These are phyloP conservation scores for Exophiala oligosperma DNA, from an alignment of 2,329 filamentous ascomycete species.

Conservation along the genomic window DNA sequence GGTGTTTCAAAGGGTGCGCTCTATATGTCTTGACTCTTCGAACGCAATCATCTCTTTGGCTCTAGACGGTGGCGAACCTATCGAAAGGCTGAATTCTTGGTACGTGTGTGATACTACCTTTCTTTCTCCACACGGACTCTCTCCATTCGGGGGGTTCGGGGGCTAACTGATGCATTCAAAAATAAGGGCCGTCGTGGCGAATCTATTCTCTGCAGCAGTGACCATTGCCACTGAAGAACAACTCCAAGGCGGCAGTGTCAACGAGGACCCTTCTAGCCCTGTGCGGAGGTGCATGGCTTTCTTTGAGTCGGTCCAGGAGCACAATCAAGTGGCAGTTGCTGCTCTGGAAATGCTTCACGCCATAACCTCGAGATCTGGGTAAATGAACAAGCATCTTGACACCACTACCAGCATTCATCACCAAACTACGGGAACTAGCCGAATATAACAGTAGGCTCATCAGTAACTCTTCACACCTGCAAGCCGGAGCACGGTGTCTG, in stretches of 20 bases:
- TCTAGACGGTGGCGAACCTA: background rate
- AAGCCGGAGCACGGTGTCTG: background rate
- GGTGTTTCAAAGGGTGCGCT: background rate
- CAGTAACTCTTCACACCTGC: background rate
- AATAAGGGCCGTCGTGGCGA: background rate
- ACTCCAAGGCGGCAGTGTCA: background rate
- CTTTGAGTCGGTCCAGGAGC: background rate
- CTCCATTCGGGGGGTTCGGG: no score
- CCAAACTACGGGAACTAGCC: background rate
- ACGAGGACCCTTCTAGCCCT: background rate
- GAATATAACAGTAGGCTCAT: background rate
- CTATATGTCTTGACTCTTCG: background rate
- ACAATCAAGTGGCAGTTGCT: background rate
- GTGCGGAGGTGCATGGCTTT: background rate
- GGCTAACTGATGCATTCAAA: background rate
- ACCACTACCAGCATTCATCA: background rate
- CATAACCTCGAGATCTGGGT: background rate
- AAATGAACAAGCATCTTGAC: background rate
- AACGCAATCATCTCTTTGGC: background rate
- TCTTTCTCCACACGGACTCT: background rate
- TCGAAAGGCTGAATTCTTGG: background rate
- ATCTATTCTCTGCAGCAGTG: background rate
- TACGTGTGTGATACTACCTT: background rate
- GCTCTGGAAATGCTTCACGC: background rate
- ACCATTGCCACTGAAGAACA: background rate